phyloP scores from a whole-genome alignment of 768 basidiomycete genomes.

The Cystofilobasidium capitatum region DNA sequence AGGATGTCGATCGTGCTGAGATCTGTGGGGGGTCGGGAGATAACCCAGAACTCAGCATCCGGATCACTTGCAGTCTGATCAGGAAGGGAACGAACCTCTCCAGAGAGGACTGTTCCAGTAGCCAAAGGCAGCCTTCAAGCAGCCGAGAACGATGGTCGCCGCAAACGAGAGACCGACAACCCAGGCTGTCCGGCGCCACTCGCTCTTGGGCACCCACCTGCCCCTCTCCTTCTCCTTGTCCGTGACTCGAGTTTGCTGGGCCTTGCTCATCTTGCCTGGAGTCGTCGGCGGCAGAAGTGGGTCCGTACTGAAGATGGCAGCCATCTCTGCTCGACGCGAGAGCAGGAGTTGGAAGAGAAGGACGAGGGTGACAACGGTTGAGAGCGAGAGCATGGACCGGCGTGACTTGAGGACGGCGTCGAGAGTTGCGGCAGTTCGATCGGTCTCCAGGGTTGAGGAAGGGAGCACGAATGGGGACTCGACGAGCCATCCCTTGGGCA shows the following conservation, averaged over 20 bases:
- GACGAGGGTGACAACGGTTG: constrained; percentile 69
- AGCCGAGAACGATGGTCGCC: constrained; percentile 34
- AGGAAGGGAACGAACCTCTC: constrained; percentile 35
- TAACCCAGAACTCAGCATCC: background rate
- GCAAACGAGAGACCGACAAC: constrained; percentile 37
- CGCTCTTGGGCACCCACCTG: constrained; percentile 24
- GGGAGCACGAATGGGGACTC: constrained; percentile 57
- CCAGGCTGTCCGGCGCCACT: constrained; percentile 22
- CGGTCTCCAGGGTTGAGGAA: constrained; percentile 42
- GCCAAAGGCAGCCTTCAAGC: constrained; percentile 35
- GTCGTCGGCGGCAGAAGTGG: background rate
- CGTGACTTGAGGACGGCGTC: constrained; percentile 51
- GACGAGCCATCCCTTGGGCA: constrained; percentile 64
- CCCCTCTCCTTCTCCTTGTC: background rate
- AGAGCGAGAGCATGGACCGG: constrained; percentile 64
- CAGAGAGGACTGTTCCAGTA: constrained; percentile 34
- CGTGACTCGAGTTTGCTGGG: background rate
- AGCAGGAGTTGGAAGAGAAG: constrained; percentile 68
- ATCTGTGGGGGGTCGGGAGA: constrained; percentile 45
- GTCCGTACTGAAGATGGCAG: background rate
- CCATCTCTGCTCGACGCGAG: constrained; percentile 61
- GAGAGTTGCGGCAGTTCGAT: constrained; percentile 37
- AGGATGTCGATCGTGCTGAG: constrained; percentile 65
- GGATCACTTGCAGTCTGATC: background rate
- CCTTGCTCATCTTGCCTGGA: background rate